These are phyloP conservation scores for Chionographis japonica DNA, from an alignment of 106 monocot genomes.

Conservation along the genomic window DNA sequence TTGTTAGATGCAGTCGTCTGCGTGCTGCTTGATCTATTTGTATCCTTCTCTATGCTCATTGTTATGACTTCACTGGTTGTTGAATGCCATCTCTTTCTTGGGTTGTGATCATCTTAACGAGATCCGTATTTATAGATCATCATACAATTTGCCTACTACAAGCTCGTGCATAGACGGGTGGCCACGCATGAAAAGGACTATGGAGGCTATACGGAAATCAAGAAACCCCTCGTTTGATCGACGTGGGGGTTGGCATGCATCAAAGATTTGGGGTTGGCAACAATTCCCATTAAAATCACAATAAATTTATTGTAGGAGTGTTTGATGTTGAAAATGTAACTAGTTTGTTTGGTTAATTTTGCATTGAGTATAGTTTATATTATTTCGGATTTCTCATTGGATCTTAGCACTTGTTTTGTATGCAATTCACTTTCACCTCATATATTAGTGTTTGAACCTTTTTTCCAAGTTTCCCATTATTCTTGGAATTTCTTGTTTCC, in stretches of 20 bases:
- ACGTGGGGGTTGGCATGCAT: background rate
- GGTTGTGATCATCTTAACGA: background rate
- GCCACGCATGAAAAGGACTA: background rate
- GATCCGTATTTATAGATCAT: constrained; percentile 32
- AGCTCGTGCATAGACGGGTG: constrained; percentile 11
- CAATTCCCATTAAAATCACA: too few species aligned
- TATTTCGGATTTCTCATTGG: too few species aligned
- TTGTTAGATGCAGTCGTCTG: constrained; percentile 61
- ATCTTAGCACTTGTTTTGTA: too few species aligned
- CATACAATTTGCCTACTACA: constrained; percentile 61
- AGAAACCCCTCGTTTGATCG: constrained; percentile 3
- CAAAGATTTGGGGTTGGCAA: too few species aligned
- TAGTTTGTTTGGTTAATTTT: too few species aligned
- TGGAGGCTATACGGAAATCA: constrained; percentile 11
- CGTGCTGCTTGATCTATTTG: constrained; percentile 69
- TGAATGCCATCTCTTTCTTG: background rate
- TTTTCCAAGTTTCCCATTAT: too few species aligned
- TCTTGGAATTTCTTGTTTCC: too few species aligned
- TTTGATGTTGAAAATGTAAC: too few species aligned
- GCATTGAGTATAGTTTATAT: too few species aligned
- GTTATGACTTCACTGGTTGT: background rate
- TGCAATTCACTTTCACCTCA: too few species aligned
- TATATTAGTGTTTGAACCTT: too few species aligned
- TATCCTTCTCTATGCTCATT: constrained; percentile 28
- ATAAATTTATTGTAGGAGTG: too few species aligned